Conservation (phyloP, 441 rosid genomes). For the Mallotus repandus region DNA sequence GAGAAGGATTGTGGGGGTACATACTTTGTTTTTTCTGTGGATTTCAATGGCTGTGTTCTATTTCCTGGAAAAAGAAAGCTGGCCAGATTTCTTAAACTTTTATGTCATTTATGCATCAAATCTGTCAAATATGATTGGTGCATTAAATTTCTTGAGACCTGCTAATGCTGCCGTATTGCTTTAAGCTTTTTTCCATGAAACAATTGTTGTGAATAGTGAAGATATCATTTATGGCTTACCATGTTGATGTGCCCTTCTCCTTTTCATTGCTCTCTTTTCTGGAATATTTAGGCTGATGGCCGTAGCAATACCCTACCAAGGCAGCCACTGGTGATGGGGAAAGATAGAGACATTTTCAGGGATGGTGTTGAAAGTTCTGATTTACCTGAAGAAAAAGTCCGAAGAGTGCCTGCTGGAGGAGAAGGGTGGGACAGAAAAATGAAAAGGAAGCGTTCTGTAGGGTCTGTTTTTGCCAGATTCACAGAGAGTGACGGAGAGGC, state of each 20-base stretch:
- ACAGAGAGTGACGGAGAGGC: slow-evolving; percentile 46
- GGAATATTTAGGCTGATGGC: slow-evolving; percentile 43
- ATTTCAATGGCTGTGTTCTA: background rate
- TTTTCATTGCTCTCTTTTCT: slow-evolving; percentile 8
- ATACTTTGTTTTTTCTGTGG: background rate
- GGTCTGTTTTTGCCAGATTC: slow-evolving; percentile 43
- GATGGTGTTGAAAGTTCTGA: slow-evolving; percentile 44
- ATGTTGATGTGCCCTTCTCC: background rate
- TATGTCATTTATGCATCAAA: background rate
- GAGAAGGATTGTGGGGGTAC: background rate
- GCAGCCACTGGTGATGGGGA: slow-evolving; percentile 40
- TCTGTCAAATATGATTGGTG: background rate
- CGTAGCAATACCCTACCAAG: slow-evolving; percentile 35
- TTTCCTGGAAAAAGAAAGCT: background rate
- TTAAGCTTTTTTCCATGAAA: background rate
- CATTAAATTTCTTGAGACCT: background rate
- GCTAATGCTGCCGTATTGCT: background rate
- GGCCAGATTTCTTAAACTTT: background rate
- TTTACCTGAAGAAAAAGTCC: slow-evolving; percentile 48
- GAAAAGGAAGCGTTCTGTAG: slow-evolving; percentile 58
- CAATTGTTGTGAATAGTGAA: background rate
- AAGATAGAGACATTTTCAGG: slow-evolving; percentile 45
- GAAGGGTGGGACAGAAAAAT: slow-evolving; percentile 70
- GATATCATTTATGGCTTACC: background rate
- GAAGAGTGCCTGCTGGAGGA: slow-evolving; percentile 55